A percentile compares a stretch with the other conserved stretches of the same genome.
Evolutionary conservation across 1,284 basidiomycete genomes (phyloP).

Genomic region (Puccinia hordei): DNA sequence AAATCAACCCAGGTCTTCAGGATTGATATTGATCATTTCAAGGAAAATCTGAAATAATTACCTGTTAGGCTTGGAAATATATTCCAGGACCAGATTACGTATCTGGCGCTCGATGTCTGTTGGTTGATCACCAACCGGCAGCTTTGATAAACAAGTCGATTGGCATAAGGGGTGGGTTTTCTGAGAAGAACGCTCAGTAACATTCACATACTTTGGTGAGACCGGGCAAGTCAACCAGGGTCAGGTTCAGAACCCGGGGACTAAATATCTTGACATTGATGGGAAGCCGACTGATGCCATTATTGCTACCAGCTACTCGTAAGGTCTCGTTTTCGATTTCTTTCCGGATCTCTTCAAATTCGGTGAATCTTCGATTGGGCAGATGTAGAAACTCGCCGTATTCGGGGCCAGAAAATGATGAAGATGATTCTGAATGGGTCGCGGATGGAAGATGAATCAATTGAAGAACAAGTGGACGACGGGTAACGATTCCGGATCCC

Average conservation of each 20-base stretch:
- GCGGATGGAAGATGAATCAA: slow-evolving; percentile 74
- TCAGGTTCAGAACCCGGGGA: slow-evolving; percentile 90
- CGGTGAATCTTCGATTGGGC: slow-evolving; percentile 85
- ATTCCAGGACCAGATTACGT: slow-evolving; percentile 86
- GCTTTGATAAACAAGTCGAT: slow-evolving; percentile 62
- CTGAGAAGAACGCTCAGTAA: neutral
- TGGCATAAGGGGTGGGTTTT: neutral
- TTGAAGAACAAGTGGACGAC: slow-evolving; percentile 90
- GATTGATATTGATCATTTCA: neutral
- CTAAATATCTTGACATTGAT: slow-evolving; percentile 94
- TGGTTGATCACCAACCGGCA: slow-evolving; percentile 74
- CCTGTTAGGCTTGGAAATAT: slow-evolving; percentile 96
- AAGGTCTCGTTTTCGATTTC: slow-evolving; percentile 99
- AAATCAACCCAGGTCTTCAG: neutral
- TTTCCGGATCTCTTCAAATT: slow-evolving; percentile 87
- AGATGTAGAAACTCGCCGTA: slow-evolving; percentile 97
- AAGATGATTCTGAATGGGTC: slow-evolving; percentile 59
- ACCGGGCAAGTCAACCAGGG: slow-evolving; percentile 91
- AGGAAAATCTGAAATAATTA: slow-evolving; percentile 59
- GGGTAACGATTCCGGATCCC: slow-evolving; percentile 83
- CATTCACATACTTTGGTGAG: slow-evolving; percentile 76
- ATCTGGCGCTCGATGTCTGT: slow-evolving; percentile 97
- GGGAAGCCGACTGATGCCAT: slow-evolving; percentile 92
- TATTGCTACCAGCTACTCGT: slow-evolving; percentile 96
- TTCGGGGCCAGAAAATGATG: slow-evolving; percentile 64